Evolutionary conservation across 208 protist species (phyloP).

Genomic region (Trypanosoma melophagium): DNA sequence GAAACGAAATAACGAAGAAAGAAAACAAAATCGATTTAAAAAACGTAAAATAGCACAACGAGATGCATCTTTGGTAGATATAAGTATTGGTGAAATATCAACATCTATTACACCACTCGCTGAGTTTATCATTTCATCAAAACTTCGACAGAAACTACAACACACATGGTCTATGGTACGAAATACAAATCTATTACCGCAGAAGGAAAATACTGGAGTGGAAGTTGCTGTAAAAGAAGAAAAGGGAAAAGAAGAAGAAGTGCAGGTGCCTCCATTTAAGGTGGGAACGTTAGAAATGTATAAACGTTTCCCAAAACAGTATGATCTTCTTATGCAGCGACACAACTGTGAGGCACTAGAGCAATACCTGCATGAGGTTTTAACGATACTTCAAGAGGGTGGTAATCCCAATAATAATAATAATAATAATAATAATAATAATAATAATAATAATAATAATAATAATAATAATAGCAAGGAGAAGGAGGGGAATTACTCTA

Average conservation of each 20-base stretch:
- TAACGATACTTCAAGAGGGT: constrained; percentile 35
- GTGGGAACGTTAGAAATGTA: constrained; percentile 88
- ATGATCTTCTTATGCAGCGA: constrained; percentile 73
- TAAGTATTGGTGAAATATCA: background rate
- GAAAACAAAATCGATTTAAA: background rate
- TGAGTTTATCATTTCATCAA: constrained; percentile 15
- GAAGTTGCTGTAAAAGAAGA: too few species aligned
- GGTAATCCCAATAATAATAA: too few species aligned
- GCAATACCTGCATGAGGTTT: constrained; percentile 36
- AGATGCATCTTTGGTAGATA: background rate
- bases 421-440: too few species aligned
- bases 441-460: background rate
- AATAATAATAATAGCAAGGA: background rate
- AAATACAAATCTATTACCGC: background rate
- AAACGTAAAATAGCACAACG: background rate
- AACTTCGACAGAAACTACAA: constrained; percentile 29
- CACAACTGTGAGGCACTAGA: constrained; percentile 66
- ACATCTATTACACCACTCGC: too few species aligned
- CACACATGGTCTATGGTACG: constrained; percentile 26
- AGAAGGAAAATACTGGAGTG: background rate
- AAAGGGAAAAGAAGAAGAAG: background rate
- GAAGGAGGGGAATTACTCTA: background rate
- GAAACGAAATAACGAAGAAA: too few species aligned
- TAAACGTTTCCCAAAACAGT: constrained; percentile 66
- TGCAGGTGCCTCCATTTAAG: constrained; percentile 58